Base-by-base conservation (phyloP, 495 filamentous ascomycete species). In the Daldinia bambusicola region DNA sequence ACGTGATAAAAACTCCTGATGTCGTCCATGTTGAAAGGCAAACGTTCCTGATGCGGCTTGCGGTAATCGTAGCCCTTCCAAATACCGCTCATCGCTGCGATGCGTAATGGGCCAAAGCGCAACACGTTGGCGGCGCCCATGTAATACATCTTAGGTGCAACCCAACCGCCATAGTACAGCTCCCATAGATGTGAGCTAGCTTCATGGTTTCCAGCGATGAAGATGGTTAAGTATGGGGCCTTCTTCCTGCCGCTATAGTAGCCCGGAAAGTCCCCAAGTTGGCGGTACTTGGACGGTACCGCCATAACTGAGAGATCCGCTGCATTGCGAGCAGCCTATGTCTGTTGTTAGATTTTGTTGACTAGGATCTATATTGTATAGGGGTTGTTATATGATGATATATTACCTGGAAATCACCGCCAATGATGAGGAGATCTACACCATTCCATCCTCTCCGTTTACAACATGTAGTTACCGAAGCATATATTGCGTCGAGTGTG, bases 111-210 rank as follows among this genome's bases (percentile, higher is more conserved):
- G 2, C 94, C 94, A 55, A 93, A 85, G 14, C 91, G 89, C 6
- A 99, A 73, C 8, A 98, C 89, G 71, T 94, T 96, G 30, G 95
- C 92, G 12, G 94, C 93, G 45, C 95, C 95, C 71, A 98, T 79
- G 81, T 97, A 99, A 83, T 96, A 99, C 57, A 99, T 99, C 59
- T 95, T 97, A 16, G 92, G 94, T 0, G 95, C 95, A 1, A 93
- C 95, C 95, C 95, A 99, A 40, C 95, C 95, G 43, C 95, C 95
- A 77, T 98, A 97, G 81, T 92, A 96, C 2, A 99, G 86, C 75
- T 99, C 95, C 81, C 87, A 93, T 0, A 97, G 77, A 76, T 98
- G 85, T 36, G 91, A 93, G 66, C 91, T 89, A 0, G 95, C 93
- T 78, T 99, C 95, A 69, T 99, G 95, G 76, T 99, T 99, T 7